Evolutionary conservation across 1,139 yeast species (phyloP), one percentile per base, ranked within the genome.

Genomic region (Petasospora rhodanensis): DNA sequence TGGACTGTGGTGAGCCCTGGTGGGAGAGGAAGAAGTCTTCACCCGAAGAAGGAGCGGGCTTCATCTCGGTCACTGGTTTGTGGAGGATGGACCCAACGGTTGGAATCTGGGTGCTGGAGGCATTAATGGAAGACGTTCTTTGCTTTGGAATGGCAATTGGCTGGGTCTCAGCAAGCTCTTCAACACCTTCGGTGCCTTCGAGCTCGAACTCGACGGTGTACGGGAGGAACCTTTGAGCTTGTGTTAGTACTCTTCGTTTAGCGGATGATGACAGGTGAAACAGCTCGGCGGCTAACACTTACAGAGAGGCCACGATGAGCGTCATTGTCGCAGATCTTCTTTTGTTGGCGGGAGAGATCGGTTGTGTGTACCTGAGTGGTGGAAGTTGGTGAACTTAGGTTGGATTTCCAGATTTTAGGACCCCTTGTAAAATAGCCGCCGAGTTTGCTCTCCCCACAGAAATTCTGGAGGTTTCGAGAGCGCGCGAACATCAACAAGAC

Each of bases 171-270:
- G 51, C 24, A 11, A 41, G 38, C 18, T 34, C 43, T 5, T 56
- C 56, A 26, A 48, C 49, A 31, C 44, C 43, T 16, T 46, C 48
- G 28, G 51, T 41, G 18, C 54, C 48, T 29, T 48, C 49, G 9
- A 78, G 70, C 47, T 79, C 80, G 51, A 80, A 80, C 45, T 77
- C 80, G 22, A 79, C 83, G 3, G 89, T 78, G 48, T 78, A 76
- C 4, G 91, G 89, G 25, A 81, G 62, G 45, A 80, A 79, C 37
- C 85, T 77, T 38, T 12, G 22, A 4, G 11, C 7, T 11, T 30
- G 22, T 35, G 42, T 29, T 22, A 22, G n/a, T 22, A 7, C n/a
- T n/a, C n/a, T n/a, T n/a, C n/a, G n/a, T n/a, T n/a, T n/a, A n/a
- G n/a, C n/a, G n/a, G n/a, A n/a, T n/a, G n/a, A n/a, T n/a, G n/a